These are phyloP conservation scores for Neofusicoccum sp. DNA, from an alignment of 2,329 filamentous ascomycete genomes.

Conservation along the genomic window DNA sequence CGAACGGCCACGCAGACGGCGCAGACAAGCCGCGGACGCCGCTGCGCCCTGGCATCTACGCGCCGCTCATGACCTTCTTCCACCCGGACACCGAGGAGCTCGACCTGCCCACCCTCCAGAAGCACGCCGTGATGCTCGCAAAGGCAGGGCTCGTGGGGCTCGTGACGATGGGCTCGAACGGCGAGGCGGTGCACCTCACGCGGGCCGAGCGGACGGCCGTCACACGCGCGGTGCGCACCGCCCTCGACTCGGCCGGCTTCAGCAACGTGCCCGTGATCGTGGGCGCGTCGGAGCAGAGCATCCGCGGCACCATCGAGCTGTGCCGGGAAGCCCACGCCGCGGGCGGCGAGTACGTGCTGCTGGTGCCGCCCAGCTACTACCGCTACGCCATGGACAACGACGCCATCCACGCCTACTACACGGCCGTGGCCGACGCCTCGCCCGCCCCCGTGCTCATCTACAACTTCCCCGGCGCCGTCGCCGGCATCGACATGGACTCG, in stretches of 20 bases:
- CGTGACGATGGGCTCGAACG: slow-evolving; percentile 86
- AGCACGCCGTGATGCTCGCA: slow-evolving; percentile 75
- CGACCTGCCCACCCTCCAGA: slow-evolving; percentile 75
- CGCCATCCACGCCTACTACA: slow-evolving; percentile 71
- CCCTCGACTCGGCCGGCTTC: slow-evolving; percentile 79
- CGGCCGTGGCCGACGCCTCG: slow-evolving; percentile 69
- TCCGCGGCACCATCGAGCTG: slow-evolving; percentile 75
- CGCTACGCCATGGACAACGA: slow-evolving; percentile 72
- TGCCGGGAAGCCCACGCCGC: slow-evolving; percentile 64
- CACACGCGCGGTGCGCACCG: slow-evolving; percentile 74
- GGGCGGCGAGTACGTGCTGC: slow-evolving; percentile 76
- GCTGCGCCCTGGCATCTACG: slow-evolving; percentile 80
- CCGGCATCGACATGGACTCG: slow-evolving; percentile 86
- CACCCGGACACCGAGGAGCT: slow-evolving; percentile 79
- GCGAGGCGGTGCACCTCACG: slow-evolving; percentile 82
- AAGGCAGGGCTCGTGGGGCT: slow-evolving; percentile 76
- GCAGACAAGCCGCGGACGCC: slow-evolving; percentile 47
- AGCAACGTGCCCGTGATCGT: slow-evolving; percentile 74
- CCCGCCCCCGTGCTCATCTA: slow-evolving; percentile 80
- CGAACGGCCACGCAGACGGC: slow-evolving; percentile 33
- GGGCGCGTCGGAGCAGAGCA: slow-evolving; percentile 77
- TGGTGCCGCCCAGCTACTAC: slow-evolving; percentile 84
- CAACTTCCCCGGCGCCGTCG: slow-evolving; percentile 86
- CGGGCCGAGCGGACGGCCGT: slow-evolving; percentile 73
- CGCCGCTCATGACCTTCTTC: slow-evolving; percentile 90